These are phyloP conservation scores for Prunus kanzakura DNA, from an alignment of 306 rosid species.

Conservation along the genomic window DNA sequence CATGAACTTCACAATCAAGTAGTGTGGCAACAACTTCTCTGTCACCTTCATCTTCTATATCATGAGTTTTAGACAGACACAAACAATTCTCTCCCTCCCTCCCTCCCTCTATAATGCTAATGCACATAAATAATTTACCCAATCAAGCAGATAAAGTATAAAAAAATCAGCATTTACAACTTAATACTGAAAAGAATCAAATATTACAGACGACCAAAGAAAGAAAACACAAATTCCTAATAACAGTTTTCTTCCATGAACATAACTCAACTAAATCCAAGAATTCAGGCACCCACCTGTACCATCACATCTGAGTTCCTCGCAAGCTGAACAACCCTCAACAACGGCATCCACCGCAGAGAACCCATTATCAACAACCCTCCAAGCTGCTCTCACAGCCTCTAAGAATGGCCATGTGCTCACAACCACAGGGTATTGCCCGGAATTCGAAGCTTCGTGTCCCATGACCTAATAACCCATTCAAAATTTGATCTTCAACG, in stretches of 20 bases:
- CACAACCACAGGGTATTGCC: slow-evolving; percentile 66
- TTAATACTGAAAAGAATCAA: not conserved
- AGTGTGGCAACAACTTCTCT: not conserved
- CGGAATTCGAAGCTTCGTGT: slow-evolving; percentile 34
- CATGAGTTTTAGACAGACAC: not conserved
- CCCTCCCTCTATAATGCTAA: not conserved
- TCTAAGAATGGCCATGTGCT: slow-evolving; percentile 95
- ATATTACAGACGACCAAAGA: not conserved
- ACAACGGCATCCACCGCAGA: slow-evolving; percentile 88
- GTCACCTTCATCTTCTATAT: not conserved
- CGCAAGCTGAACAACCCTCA: slow-evolving; percentile 88
- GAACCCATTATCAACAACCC: slow-evolving; percentile 60
- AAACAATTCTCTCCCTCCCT: not conserved
- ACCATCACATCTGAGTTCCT: slow-evolving; percentile 89
- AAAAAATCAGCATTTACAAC: not conserved
- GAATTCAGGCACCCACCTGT: slow-evolving; percentile 55
- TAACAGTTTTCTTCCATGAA: not conserved
- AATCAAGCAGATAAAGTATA: slow-evolving; percentile 9
- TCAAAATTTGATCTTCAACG: not conserved
- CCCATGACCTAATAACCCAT: slow-evolving; percentile 44
- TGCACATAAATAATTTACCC: not conserved
- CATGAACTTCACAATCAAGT: not conserved
- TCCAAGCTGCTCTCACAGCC: slow-evolving; percentile 90
- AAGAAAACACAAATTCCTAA: not conserved
- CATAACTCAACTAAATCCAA: not conserved